Evolutionary conservation across 345 rosid genomes (phyloP), one percentile per base, ranked within the genome.

Genomic region (Draba incana): DNA sequence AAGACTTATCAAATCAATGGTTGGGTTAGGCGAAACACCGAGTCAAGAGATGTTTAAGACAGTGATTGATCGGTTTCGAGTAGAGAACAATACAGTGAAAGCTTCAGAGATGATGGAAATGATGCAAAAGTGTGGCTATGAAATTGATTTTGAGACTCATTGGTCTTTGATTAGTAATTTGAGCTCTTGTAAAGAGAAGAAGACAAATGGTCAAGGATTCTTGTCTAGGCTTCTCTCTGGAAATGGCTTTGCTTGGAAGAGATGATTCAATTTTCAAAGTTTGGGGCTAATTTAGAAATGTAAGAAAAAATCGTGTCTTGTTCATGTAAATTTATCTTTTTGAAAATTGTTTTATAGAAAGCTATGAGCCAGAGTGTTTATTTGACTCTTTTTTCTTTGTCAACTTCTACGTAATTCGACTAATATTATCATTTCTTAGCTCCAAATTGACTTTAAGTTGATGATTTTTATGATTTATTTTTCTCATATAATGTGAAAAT

Each of bases 81-180:
- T 10, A 0, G 85, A 86, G 76, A 89, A 85, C 48, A 85, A 87
- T 77, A 68, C 78, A 0, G 64, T 66, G 38, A 86, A 83, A 82
- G 89, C 87, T 50, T 84, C 83, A 4, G 84, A 86, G 66, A 71
- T 92, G 25, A 51, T 87, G 83, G 84, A 77, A 63, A 64, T 75
- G 59, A 89, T 89, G 96, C 89, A 83, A 61, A 75, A 33, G 56
- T 75, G 74, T 52, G 92, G 95, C 11, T 75, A 82, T 80, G 80
- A 76, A 58, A 84, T 84, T 9, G 95, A 89, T 71, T 89, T 89
- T 28, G 82, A 90, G 43, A 77, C 85, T 2, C 95, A 88, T 2
- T 92, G 92, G 96, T 92, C 96, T 69, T 76, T 89, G 50, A 88
- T 89, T 8, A 85, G 88, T 80, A 87, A 82, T 28, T 69, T 92